phyloP scores from a whole-genome alignment of 768 basidiomycete genomes.

The Tricholoma matsutake region DNA sequence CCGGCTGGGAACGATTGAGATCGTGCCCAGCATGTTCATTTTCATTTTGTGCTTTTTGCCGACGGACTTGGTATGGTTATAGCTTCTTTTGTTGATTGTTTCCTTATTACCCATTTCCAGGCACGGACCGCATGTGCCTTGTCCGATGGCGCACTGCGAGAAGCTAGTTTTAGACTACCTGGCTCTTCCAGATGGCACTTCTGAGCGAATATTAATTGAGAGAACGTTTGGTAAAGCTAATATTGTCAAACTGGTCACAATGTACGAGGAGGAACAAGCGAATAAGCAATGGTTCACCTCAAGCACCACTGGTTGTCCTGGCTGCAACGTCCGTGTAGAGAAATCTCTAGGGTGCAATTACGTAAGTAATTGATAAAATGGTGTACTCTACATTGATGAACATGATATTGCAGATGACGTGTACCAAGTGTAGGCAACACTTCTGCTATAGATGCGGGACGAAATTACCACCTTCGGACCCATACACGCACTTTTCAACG shows the following conservation, averaged over 20 bases:
- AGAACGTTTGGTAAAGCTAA: conserved; percentile 59
- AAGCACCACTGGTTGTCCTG: conserved; percentile 70
- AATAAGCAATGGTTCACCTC: conserved; percentile 71
- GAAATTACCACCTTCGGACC: conserved; percentile 44
- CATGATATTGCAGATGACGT: conserved; percentile 60
- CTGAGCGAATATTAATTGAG: conserved; percentile 52
- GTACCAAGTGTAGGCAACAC: conserved; percentile 68
- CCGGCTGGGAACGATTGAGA: conserved; percentile 70
- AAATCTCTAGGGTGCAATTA: conserved; percentile 86
- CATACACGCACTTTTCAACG: conserved; percentile 69
- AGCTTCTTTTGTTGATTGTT: not conserved
- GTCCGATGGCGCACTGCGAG: conserved; percentile 66
- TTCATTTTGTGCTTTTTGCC: conserved; percentile 83
- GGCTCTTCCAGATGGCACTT: conserved; percentile 48
- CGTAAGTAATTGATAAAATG: conserved; percentile 42
- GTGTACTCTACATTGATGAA: conserved; percentile 5
- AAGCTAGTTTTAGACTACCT: conserved; percentile 67
- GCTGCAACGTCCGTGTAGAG: conserved; percentile 70
- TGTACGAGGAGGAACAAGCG: conserved; percentile 69
- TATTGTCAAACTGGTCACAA: conserved; percentile 55
- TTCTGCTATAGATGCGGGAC: conserved; percentile 82
- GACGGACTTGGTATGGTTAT: conserved; percentile 63
- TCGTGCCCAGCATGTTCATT: conserved; percentile 68
- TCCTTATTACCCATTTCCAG: conserved; percentile 30
- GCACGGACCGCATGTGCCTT: conserved; percentile 79